Base-by-base conservation (phyloP, 345 rosid genomes). In the Kandelia obovata region DNA sequence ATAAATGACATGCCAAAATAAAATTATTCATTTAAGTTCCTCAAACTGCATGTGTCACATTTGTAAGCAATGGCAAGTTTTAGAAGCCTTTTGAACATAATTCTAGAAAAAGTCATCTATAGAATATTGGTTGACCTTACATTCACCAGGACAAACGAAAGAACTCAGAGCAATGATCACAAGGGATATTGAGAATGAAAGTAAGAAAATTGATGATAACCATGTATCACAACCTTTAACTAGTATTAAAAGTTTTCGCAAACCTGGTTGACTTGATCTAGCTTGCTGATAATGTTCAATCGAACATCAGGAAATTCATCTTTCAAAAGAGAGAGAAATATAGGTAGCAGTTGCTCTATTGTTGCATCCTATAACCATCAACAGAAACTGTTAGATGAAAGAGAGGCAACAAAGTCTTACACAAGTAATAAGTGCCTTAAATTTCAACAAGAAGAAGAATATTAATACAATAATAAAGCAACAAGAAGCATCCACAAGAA, bases 221-320 rank as follows among this genome's bases (percentile, higher is more conserved):
- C 16, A 60, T 25, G 17, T 20, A 35, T 49, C 51, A 53, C 20
- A 26, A 43, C 46, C 4, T 13, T 53, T 21, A 53, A 53, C 25
- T 53, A 20, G 27, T 53, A 6, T 6, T 53, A 20, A 56, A 25
- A 66, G 30, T 67, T 35, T 16, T 6, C 23, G 58, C 86, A 66
- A 71, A 93, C 98, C 98, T 91, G 97, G 66, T 93, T 91, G 67
- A 91, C 98, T 89, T 93, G 91, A 81, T 93, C 97, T 56, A 89
- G 97, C 87, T 93, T 93, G 94, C 97, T 89, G 71, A 93, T 93
- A 34, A 93, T 91, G 75, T 91, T 93, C 61, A 93, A 86, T 26
- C 97, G 91, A 73, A 93, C 98, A 77, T 93, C 98, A 53, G 98
- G 94, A 81, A 88, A 91, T 71, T 91, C 97, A 79, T 93, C 98